phyloP scores from a whole-genome alignment of 2,329 filamentous ascomycete genomes.

The Microascus cirrosus region DNA sequence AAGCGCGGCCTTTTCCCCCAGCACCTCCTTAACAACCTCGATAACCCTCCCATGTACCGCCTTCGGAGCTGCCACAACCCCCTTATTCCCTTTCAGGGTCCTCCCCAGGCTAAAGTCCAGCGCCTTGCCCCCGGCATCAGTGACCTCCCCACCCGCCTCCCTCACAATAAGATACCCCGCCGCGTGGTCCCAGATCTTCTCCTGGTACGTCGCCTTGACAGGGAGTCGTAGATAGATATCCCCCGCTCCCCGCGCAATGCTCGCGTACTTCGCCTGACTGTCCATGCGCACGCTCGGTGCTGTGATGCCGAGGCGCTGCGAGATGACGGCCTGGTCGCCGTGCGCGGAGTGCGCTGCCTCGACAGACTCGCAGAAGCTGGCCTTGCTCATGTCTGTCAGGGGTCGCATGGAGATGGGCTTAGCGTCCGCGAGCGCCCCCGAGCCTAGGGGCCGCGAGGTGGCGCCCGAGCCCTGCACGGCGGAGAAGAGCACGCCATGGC shows the following conservation, averaged over 20 bases:
- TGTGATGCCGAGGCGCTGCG: conserved; percentile 75
- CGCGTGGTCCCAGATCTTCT: conserved; percentile 99
- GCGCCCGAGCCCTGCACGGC: conserved; percentile 73
- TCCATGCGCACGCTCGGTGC: conserved; percentile 90
- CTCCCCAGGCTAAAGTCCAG: conserved; percentile 81
- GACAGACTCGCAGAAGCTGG: conserved; percentile 94
- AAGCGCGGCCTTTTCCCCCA: conserved; percentile 20
- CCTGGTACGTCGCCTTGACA: conserved; percentile 76
- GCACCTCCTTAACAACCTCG: conserved; percentile 69
- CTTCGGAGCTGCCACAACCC: conserved; percentile 78
- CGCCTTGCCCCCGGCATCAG: conserved; percentile 73
- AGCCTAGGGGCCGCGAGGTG: conserved; percentile 60
- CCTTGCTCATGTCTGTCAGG: conserved; percentile 61
- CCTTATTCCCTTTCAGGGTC: conserved; percentile 83
- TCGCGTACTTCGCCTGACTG: conserved; percentile 95
- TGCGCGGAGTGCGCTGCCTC: conserved; percentile 89
- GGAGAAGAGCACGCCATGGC: conserved; percentile 79
- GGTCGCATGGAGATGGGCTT: conserved; percentile 55
- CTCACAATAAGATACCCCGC: conserved; percentile 89
- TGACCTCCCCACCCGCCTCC: conserved; percentile 86
- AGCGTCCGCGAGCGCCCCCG: conserved; percentile 37
- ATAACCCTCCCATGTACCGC: conserved; percentile 68
- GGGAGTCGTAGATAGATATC: conserved; percentile 91
- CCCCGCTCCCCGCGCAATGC: conserved; percentile 84
- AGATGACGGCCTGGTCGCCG: conserved; percentile 64